Evolutionary conservation across 2,329 filamentous ascomycete species (phyloP).

Genomic region (Penicillium sp.): DNA sequence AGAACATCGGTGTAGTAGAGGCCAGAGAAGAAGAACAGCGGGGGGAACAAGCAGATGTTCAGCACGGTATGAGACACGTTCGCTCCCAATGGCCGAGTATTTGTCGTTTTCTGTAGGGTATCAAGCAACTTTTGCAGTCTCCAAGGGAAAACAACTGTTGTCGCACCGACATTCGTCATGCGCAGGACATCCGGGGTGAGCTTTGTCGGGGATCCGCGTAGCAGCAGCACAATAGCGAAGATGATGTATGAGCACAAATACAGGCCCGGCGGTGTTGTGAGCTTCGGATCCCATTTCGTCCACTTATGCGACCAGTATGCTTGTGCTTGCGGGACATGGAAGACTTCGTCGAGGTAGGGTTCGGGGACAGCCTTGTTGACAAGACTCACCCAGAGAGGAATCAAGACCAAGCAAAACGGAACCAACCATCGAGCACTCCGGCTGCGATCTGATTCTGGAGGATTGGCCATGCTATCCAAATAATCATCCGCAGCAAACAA

Average conservation of each 20-base stretch:
- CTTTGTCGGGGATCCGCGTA: conserved; percentile 33
- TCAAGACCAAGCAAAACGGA: conserved; percentile 37
- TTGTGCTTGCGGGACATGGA: conserved; percentile 83
- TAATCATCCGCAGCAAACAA: background rate
- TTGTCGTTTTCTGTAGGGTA: conserved; percentile 39
- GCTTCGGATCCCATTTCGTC: conserved; percentile 87
- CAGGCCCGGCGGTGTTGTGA: conserved; percentile 92
- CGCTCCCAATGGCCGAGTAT: conserved; percentile 31
- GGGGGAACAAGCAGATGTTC: conserved; percentile 82
- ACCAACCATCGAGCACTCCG: conserved; percentile 39
- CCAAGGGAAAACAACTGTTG: conserved; percentile 44
- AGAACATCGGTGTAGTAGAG: conserved; percentile 93
- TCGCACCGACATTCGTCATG: conserved; percentile 39
- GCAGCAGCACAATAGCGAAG: conserved; percentile 24
- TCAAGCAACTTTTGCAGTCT: conserved; percentile 57
- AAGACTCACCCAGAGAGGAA: conserved; percentile 43
- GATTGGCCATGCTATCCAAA: conserved; percentile 32
- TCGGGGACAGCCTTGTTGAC: conserved; percentile 54
- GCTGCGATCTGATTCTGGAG: conserved; percentile 33
- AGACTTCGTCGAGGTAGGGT: conserved; percentile 59
- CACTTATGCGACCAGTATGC: conserved; percentile 76
- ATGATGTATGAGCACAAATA: conserved; percentile 56
- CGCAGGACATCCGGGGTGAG: conserved; percentile 39
- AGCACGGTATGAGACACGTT: conserved; percentile 54
- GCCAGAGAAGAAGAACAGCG: conserved; percentile 92